Conservation (phyloP, 2,329 filamentous ascomycete genomes). For the Aspergillus pseudonomiae region DNA sequence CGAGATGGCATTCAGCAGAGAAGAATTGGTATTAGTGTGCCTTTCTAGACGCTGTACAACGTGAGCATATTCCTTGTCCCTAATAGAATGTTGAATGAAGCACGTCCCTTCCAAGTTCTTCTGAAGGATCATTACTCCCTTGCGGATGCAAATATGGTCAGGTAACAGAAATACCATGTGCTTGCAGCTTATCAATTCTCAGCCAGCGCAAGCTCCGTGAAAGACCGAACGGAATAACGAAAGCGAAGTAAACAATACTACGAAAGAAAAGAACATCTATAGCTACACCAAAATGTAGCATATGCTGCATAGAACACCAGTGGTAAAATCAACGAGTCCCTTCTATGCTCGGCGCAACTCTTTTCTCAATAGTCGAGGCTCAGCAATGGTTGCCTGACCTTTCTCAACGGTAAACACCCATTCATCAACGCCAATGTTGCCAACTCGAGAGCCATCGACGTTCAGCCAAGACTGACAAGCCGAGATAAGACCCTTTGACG, state of each 20-base stretch:
- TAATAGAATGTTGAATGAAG: too few species aligned
- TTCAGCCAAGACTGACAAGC: neutral
- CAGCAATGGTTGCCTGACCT: neutral
- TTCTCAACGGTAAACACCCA: neutral
- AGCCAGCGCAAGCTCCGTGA: neutral
- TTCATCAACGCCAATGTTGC: neutral
- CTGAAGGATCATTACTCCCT: neutral
- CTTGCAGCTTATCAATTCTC: too few species aligned
- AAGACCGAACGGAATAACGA: neutral
- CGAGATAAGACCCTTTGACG: neutral
- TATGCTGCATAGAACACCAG: too few species aligned
- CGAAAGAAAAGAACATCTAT: too few species aligned
- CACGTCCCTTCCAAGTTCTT: too few species aligned
- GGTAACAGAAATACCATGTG: neutral
- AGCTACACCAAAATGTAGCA: too few species aligned
- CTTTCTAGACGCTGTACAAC: too few species aligned
- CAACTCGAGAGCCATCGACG: neutral
- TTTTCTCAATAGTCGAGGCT: neutral
- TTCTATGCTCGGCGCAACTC: neutral
- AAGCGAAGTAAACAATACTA: too few species aligned
- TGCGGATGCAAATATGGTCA: neutral
- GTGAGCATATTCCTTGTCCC: too few species aligned
- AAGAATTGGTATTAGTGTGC: neutral
- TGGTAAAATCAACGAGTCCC: too few species aligned
- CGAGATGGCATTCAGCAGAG: neutral